Evolutionary conservation across 768 basidiomycete genomes (phyloP).

Genomic region (Mycena latifolia): DNA sequence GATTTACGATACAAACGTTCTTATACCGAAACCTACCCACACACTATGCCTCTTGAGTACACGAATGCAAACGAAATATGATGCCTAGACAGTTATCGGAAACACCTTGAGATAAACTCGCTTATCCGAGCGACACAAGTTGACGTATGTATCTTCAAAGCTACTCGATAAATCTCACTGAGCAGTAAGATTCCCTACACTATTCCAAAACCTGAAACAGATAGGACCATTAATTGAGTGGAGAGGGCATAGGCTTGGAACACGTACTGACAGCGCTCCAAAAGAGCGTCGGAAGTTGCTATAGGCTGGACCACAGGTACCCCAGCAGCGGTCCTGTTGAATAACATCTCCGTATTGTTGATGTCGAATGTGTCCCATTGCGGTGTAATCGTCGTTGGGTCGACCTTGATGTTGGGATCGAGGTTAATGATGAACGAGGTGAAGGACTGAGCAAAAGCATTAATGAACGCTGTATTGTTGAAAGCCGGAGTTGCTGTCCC

Average conservation of each 20-base stretch:
- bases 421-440: slow-evolving; percentile 29
- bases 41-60: no score
- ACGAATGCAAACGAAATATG: no score
- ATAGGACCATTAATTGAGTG: neutral
- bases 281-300: no score
- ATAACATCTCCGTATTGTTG: slow-evolving; percentile 28
- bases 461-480: slow-evolving; percentile 27
- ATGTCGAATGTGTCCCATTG: slow-evolving; percentile 12
- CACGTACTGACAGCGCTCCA: slow-evolving; percentile 27
- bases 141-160: no score
- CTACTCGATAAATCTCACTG: slow-evolving; percentile 22
- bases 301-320: slow-evolving; percentile 23
- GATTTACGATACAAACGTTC: no score
- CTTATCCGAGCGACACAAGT: no score
- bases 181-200: slow-evolving; percentile 29
- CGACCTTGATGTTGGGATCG: no score
- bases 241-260: neutral
- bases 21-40: no score
- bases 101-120: no score
- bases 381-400: slow-evolving; percentile 31
- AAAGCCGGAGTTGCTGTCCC: slow-evolving; percentile 11
- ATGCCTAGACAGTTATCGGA: no score
- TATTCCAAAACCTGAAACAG: slow-evolving; percentile 31
- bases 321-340: slow-evolving; percentile 19
- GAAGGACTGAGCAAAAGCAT: slow-evolving; percentile 34